Evolutionary conservation across 805 yeast species (phyloP), one percentile per base, ranked within the genome.

Genomic region (Nakazawaea holstii): DNA sequence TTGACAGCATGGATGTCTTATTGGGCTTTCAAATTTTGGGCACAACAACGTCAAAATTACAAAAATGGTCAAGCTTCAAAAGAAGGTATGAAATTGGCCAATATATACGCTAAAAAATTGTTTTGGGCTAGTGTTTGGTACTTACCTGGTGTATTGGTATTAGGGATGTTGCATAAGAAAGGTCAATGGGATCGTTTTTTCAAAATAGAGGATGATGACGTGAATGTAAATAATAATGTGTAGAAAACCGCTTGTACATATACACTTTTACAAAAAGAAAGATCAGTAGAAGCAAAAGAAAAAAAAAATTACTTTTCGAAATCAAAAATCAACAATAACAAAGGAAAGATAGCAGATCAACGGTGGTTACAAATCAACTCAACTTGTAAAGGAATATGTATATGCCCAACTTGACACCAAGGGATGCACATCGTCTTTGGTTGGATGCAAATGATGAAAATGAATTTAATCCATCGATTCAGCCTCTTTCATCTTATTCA

Each of bases 91-190:
- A 69, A 73, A 20, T 51, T 74, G 45, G 88, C 95, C 3, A 80
- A 77, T 57, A 55, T 70, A 1, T 83, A 80, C 62, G 98, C 99
- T 1, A 82, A 87, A 51, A 84, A 84, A 61, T 74, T 91, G 38
- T 94, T 94, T 63, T 87, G 96, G 95, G 88, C 95, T 35, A 85
- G 96, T 27, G 96, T 94, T 1, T 80, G 92, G 82, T 98, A 94
- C 57, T 68, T 94, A 40, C 99, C 99, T 0, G 91, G 86, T 0
- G 84, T 95, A 13, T 69, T 94, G 46, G 84, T 90, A 15, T 69
- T 94, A 51, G 97, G 98, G 1, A 92, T 94, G 90, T 63, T 94
- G 44, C 98, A 94, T 65, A 94, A 94, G 66, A 84, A 84, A 62
- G 97, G 97, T 6, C 89, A 90, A 61, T 92, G 97, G 97, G 96